These are phyloP conservation scores for Hypoxylon sp. DNA, from an alignment of 2,329 filamentous ascomycete species.

Conservation along the genomic window DNA sequence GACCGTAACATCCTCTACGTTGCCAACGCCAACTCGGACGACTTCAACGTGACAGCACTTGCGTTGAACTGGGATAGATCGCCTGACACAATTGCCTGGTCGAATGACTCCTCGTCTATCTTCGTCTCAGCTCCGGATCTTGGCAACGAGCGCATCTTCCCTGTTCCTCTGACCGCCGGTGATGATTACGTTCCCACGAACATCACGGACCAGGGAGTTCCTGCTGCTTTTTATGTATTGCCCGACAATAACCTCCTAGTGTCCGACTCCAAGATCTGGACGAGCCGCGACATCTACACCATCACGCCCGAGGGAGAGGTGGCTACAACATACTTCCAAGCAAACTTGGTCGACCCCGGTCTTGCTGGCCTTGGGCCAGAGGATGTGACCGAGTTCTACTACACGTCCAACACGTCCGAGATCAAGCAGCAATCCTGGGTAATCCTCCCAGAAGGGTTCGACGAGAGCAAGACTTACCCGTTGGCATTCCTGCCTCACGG, in stretches of 20 bases:
- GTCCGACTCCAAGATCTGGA: slow-evolving; percentile 53
- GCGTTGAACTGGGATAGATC: slow-evolving; percentile 51
- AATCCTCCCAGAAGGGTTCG: slow-evolving; percentile 51
- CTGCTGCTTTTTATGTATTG: slow-evolving; percentile 47
- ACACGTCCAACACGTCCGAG: slow-evolving; percentile 50
- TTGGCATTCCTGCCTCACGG: slow-evolving; percentile 66
- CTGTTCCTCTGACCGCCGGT: slow-evolving; percentile 47
- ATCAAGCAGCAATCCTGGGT: slow-evolving; percentile 51
- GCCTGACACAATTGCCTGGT: slow-evolving; percentile 46
- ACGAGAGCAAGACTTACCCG: slow-evolving; percentile 60
- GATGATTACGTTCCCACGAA: slow-evolving; percentile 50
- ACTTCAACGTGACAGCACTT: slow-evolving; percentile 54
- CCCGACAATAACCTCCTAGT: slow-evolving; percentile 48
- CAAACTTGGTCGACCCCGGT: slow-evolving; percentile 52
- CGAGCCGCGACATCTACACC: slow-evolving; percentile 51
- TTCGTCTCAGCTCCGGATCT: slow-evolving; percentile 50
- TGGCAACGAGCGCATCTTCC: slow-evolving; percentile 50
- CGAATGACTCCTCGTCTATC: slow-evolving; percentile 46
- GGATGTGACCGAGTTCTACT: slow-evolving; percentile 53
- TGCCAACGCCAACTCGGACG: slow-evolving; percentile 60
- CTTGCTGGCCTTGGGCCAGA: slow-evolving; percentile 50
- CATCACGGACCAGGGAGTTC: slow-evolving; percentile 51
- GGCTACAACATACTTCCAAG: slow-evolving; percentile 50
- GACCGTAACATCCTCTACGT: slow-evolving; percentile 53
- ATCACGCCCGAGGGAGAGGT: slow-evolving; percentile 47